Percentiles rank a stretch among this genome's conserved stretches.
phyloP scores from a whole-genome alignment of 2,329 filamentous ascomycete species.

The Magnaporthales sp. region DNA sequence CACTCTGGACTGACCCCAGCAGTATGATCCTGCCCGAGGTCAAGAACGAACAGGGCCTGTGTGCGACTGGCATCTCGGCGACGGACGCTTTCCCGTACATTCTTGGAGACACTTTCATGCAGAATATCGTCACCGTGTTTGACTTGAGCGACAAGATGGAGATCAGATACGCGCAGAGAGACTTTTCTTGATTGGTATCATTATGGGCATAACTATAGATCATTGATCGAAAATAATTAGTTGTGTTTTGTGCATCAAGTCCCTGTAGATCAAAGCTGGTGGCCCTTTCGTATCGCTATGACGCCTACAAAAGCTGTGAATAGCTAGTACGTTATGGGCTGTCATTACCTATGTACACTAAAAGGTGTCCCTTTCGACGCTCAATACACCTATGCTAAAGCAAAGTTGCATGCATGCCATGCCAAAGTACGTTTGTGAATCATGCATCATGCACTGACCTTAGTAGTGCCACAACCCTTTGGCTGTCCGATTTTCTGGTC shows the following conservation, averaged over 20 bases:
- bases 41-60: conserved; percentile 14
- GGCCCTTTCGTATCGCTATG: background rate
- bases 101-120: conserved; percentile 17
- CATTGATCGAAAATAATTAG: background rate
- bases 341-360: background rate
- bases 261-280: background rate
- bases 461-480: background rate
- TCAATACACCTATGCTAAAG: background rate
- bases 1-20: conserved; percentile 19
- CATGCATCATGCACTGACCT: background rate
- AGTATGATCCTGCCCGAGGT: conserved; percentile 23
- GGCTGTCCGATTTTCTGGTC: background rate
- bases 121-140: conserved; percentile 17
- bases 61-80: conserved; percentile 16
- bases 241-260: background rate
- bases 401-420: background rate
- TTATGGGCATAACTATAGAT: background rate
- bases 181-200: background rate
- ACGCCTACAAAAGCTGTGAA: background rate
- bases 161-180: conserved; percentile 20
- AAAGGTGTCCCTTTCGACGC: background rate
- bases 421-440: background rate
- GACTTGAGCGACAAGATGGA: conserved; percentile 21
- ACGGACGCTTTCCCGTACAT: conserved; percentile 12
- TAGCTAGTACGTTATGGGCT: background rate